Conservation (phyloP, 768 basidiomycete genomes). For the Pleurotus pulmonarius region DNA sequence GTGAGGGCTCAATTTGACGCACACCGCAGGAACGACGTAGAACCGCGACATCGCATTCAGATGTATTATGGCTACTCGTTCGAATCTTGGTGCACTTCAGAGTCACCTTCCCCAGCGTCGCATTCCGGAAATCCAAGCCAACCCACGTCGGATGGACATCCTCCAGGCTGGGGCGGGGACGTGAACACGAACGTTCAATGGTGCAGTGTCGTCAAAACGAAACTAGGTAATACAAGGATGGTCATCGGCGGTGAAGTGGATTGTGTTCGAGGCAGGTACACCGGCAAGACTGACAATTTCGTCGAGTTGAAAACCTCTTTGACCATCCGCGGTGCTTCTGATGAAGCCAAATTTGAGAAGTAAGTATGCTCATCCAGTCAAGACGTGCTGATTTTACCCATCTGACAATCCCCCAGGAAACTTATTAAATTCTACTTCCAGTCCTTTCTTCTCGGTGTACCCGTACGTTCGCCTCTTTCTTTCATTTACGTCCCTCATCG, state of each 20-base stretch:
- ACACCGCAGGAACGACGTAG: slow-evolving; percentile 54
- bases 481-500: background rate
- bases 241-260: slow-evolving; percentile 91
- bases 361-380: slow-evolving; percentile 25
- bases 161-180: slow-evolving; percentile 69
- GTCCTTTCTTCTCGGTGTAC: slow-evolving; percentile 89
- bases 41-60: slow-evolving; percentile 58
- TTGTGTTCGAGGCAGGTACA: slow-evolving; percentile 74
- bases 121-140: slow-evolving; percentile 15
- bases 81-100: slow-evolving; percentile 80
- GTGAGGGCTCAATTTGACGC: background rate
- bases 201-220: slow-evolving; percentile 88
- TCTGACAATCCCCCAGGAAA: slow-evolving; percentile 49
- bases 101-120: slow-evolving; percentile 20
- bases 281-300: slow-evolving; percentile 60
- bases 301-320: slow-evolving; percentile 89
- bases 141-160: slow-evolving; percentile 15
- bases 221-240: slow-evolving; percentile 65
- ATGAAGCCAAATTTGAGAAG: slow-evolving; percentile 80
- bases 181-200: slow-evolving; percentile 89
- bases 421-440: slow-evolving; percentile 92
- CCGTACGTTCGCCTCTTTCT: slow-evolving; percentile 40
- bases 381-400: background rate
- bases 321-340: slow-evolving; percentile 56
- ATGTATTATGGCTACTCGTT: slow-evolving; percentile 88